Percentiles rank a stretch among this genome's conserved stretches.
These are phyloP conservation scores for Ceratocystis variospora DNA, from an alignment of 2,329 filamentous ascomycete genomes.

Conservation along the genomic window DNA sequence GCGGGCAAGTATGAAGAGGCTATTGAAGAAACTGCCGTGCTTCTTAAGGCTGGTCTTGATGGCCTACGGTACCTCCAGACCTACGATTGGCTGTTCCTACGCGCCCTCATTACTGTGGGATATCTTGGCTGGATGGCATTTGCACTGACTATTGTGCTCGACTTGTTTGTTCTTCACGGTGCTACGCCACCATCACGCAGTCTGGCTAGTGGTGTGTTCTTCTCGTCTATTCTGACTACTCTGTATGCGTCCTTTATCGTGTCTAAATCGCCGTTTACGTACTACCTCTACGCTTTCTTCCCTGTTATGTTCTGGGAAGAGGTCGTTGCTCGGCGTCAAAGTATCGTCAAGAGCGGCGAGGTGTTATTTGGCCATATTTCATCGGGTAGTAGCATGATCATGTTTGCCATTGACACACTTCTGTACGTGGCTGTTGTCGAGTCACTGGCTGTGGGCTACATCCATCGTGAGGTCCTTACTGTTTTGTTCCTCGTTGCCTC, in stretches of 20 bases:
- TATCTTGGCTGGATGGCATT: constrained; percentile 95
- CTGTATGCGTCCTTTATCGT: constrained; percentile 68
- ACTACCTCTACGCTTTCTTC: constrained; percentile 87
- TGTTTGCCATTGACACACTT: constrained; percentile 49
- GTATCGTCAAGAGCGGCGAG: constrained; percentile 51
- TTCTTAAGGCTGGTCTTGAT: constrained; percentile 64
- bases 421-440: constrained; percentile 63
- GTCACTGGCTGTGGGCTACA: constrained; percentile 84
- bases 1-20: constrained; percentile 56
- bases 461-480: constrained; percentile 76
- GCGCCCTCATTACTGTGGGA: constrained; percentile 74
- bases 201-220: constrained; percentile 44
- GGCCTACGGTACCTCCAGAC: constrained; percentile 91
- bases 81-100: constrained; percentile 94
- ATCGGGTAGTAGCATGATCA: constrained; percentile 42
- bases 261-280: constrained; percentile 66
- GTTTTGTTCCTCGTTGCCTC: constrained; percentile 61
- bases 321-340: constrained; percentile 63
- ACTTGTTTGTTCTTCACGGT: constrained; percentile 71
- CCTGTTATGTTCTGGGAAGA: constrained; percentile 96
- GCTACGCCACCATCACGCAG: constrained; percentile 51
- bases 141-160: constrained; percentile 74
- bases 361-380: constrained; percentile 56
- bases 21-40: constrained; percentile 60
- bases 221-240: constrained; percentile 59